A percentile compares a stretch with the other conserved stretches of the same genome.
These are phyloP conservation scores for Colletotrichum simmondsii DNA, from an alignment of 2,329 filamentous ascomycete species.

Conservation along the genomic window DNA sequence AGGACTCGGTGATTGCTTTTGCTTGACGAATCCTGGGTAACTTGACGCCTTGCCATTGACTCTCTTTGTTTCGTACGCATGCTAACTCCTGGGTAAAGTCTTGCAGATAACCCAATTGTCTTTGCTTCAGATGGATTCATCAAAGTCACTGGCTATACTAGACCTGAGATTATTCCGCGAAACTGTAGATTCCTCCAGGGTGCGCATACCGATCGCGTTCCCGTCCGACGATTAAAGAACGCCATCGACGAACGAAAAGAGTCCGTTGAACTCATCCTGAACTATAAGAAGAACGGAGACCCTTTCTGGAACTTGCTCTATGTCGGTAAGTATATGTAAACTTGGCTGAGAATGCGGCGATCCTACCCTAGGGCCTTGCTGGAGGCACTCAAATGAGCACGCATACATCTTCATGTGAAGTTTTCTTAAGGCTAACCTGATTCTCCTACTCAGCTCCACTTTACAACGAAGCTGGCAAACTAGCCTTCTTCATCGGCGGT, in stretches of 20 bases:
- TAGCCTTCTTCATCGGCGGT: conserved; percentile 61
- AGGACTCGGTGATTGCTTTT: conserved; percentile 69
- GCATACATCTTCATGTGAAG: too few species aligned
- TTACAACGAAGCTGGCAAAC: conserved; percentile 53
- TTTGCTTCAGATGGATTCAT: conserved; percentile 64
- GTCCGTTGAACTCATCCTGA: conserved; percentile 61
- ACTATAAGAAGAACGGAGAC: conserved; percentile 61
- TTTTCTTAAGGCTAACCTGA: background rate
- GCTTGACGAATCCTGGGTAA: conserved; percentile 60
- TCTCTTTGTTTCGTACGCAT: background rate
- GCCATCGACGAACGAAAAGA: conserved; percentile 55
- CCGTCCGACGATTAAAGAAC: conserved; percentile 53
- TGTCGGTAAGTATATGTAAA: conserved; percentile 47
- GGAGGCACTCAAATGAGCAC: background rate
- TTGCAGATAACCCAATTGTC: conserved; percentile 61
- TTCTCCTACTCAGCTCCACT: conserved; percentile 47
- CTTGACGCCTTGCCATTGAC: background rate
- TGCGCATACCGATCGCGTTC: conserved; percentile 53
- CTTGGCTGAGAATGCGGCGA: too few species aligned
- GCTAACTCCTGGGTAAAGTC: conserved; percentile 42
- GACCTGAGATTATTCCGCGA: conserved; percentile 59
- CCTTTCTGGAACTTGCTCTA: conserved; percentile 70
- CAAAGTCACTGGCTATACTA: conserved; percentile 59
- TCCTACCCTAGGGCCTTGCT: too few species aligned
- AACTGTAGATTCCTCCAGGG: conserved; percentile 64